These are phyloP conservation scores for Ganoderma lingzhi DNA, from an alignment of 1,284 basidiomycete species.

Conservation along the genomic window DNA sequence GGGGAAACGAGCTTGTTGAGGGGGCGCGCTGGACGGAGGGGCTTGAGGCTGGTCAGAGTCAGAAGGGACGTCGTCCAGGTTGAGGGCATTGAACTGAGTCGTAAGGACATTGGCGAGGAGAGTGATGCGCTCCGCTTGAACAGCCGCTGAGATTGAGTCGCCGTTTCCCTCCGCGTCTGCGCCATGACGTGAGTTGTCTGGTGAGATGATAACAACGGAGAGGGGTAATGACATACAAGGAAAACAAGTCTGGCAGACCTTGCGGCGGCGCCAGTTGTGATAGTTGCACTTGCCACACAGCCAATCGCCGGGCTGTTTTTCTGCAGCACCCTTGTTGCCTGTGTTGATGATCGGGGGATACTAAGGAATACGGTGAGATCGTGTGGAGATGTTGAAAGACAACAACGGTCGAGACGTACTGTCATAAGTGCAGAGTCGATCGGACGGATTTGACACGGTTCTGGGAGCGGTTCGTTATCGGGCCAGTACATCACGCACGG, in stretches of 20 bases:
- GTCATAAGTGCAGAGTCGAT: slow-evolving; percentile 57
- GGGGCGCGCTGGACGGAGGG: slow-evolving; percentile 20
- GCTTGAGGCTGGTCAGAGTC: slow-evolving; percentile 14
- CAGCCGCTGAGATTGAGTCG: slow-evolving; percentile 81
- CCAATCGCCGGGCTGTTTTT: slow-evolving; percentile 92
- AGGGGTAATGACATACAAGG: slow-evolving; percentile 64
- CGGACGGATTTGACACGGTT: slow-evolving; percentile 79
- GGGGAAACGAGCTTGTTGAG: slow-evolving; percentile 20
- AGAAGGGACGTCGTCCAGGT: slow-evolving; percentile 21
- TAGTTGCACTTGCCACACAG: slow-evolving; percentile 86
- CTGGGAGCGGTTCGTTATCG: slow-evolving; percentile 82
- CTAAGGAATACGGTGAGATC: slow-evolving; percentile 41
- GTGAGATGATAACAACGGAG: slow-evolving; percentile 9
- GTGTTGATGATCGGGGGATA: slow-evolving; percentile 90
- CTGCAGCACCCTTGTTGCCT: slow-evolving; percentile 86
- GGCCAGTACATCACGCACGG: slow-evolving; percentile 89
- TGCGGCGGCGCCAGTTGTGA: slow-evolving; percentile 85
- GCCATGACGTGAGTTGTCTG: not conserved
- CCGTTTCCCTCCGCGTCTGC: slow-evolving; percentile 85
- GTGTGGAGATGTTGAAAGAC: not conserved
- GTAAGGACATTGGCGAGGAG: slow-evolving; percentile 73
- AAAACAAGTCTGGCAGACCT: slow-evolving; percentile 89
- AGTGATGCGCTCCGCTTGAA: slow-evolving; percentile 84
- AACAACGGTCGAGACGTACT: slow-evolving; percentile 47
- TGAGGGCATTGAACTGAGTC: slow-evolving; percentile 50